Percentiles rank a stretch among this genome's conserved stretches.
These are phyloP conservation scores for Aquanectria penicillioides DNA, from an alignment of 2,329 filamentous ascomycete species.

Conservation along the genomic window DNA sequence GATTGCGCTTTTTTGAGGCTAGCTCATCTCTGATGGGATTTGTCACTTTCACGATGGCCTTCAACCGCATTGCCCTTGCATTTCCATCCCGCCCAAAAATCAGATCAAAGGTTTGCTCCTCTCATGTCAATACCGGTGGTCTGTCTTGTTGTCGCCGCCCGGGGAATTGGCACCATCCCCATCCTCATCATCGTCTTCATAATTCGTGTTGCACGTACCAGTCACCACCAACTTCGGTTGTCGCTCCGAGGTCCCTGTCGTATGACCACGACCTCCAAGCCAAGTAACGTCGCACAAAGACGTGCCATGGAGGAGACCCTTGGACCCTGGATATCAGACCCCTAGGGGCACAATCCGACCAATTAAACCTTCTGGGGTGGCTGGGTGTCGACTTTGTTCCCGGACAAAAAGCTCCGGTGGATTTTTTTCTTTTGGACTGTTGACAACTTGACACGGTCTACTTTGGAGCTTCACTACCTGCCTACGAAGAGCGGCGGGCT, in stretches of 20 bases:
- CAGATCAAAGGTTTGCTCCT: neutral
- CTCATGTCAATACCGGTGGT: neutral
- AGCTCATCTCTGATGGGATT: constrained; percentile 33
- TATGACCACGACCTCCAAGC: constrained; percentile 29
- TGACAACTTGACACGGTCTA: no score
- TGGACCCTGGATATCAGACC: constrained; percentile 34
- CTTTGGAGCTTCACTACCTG: no score
- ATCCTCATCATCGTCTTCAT: neutral
- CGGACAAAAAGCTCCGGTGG: constrained; percentile 39
- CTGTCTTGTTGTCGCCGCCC: neutral
- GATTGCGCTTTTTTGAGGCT: constrained; percentile 13
- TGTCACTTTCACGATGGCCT: constrained; percentile 30
- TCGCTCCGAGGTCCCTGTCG: constrained; percentile 27
- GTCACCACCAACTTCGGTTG: constrained; percentile 21
- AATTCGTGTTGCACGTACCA: constrained; percentile 1
- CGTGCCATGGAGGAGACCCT: constrained; percentile 27
- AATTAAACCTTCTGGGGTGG: constrained; percentile 26
- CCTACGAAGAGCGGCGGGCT: constrained; percentile 3
- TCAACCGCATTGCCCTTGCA: constrained; percentile 20
- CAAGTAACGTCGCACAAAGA: constrained; percentile 32
- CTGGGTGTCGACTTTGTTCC: constrained; percentile 2
- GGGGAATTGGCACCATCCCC: no score
- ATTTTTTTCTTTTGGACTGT: neutral
- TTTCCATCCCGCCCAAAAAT: constrained; percentile 9
- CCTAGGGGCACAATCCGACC: constrained; percentile 21